Evolutionary conservation across 768 basidiomycete species (phyloP).

Genomic region (Kwoniella botswanensis): DNA sequence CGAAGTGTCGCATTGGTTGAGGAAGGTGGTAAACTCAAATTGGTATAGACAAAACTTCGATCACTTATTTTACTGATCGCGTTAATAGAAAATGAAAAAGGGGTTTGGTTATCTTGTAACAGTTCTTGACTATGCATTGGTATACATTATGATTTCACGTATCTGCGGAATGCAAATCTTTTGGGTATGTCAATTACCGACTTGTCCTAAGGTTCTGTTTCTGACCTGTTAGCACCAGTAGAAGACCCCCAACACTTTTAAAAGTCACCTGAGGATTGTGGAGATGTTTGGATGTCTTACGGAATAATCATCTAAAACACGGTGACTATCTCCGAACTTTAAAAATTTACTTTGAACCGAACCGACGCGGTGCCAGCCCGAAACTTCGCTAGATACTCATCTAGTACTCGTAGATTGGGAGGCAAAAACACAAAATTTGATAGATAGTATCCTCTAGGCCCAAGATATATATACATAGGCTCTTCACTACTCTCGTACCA

Average conservation of each 20-base stretch:
- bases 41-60: slow-evolving; percentile 24
- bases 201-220: neutral
- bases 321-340: neutral
- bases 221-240: no score
- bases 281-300: neutral
- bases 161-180: neutral
- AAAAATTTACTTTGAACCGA: slow-evolving; percentile 3
- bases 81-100: neutral
- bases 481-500: no score
- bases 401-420: no score
- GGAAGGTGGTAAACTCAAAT: slow-evolving; percentile 55
- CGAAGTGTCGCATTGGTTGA: slow-evolving; percentile 78
- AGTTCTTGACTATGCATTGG: neutral
- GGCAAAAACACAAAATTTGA: neutral
- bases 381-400: neutral
- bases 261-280: no score
- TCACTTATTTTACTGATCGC: neutral
- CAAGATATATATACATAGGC: no score
- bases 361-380: slow-evolving; percentile 1
- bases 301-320: neutral
- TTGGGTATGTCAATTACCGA: neutral
- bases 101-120: neutral
- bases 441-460: neutral
- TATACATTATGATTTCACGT: neutral
- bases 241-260: no score